phyloP scores from a whole-genome alignment of 1,139 yeast species.

The Saccharomycopsis crataegensis region DNA sequence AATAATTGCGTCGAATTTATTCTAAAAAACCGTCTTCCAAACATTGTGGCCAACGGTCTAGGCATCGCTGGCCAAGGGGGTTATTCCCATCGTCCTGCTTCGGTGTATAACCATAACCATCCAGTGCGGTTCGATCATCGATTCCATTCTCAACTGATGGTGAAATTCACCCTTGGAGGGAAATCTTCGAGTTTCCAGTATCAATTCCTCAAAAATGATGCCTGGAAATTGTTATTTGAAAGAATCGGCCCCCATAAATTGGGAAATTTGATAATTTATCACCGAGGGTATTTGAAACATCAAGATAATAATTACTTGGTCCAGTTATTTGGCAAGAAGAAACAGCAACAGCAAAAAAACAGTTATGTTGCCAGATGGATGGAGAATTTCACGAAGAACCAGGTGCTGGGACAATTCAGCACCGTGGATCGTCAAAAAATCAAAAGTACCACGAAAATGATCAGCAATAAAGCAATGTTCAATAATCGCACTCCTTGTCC shows the following conservation, averaged over 20 bases:
- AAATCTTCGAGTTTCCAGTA: background rate
- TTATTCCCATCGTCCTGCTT: background rate
- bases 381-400: background rate
- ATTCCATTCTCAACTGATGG: no score
- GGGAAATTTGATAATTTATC: background rate
- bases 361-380: background rate
- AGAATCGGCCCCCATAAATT: background rate
- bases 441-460: background rate
- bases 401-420: background rate
- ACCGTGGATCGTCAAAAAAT: background rate
- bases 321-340: background rate
- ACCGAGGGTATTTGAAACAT: background rate
- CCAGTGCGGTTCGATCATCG: no score
- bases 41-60: conserved; percentile 7
- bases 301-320: background rate
- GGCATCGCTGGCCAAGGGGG: background rate
- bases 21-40: conserved; percentile 15
- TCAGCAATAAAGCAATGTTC: background rate
- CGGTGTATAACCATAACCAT: no score
- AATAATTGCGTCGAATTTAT: conserved; percentile 23
- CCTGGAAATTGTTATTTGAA: background rate
- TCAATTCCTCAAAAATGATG: background rate
- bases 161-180: no score
- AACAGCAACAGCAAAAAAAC: background rate
- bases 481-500: background rate